phyloP scores from a whole-genome alignment of 345 rosid species.

The Rhodamnia argentea region DNA sequence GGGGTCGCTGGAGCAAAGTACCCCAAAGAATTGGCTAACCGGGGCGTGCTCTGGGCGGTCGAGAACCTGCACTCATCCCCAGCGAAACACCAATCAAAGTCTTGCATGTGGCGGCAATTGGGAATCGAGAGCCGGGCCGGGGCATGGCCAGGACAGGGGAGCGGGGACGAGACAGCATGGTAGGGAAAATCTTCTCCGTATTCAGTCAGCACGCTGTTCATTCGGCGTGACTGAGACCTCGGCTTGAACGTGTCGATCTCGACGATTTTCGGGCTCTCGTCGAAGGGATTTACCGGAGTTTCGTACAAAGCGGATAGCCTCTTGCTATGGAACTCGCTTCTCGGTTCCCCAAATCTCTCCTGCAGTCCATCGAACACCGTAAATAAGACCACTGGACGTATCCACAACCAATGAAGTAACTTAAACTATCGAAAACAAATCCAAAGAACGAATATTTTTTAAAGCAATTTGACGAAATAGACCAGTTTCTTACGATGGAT shows the following conservation, averaged over 20 bases:
- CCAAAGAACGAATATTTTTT: not conserved
- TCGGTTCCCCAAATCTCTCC: slow-evolving; percentile 34
- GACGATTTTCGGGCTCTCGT: slow-evolving; percentile 47
- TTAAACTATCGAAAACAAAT: not conserved
- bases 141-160: slow-evolving; percentile 17
- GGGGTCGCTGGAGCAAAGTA: slow-evolving; percentile 33
- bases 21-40: slow-evolving; percentile 16
- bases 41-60: slow-evolving; percentile 57
- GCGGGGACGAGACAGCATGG: slow-evolving; percentile 24
- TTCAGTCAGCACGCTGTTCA: slow-evolving; percentile 23
- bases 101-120: slow-evolving; percentile 11
- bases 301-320: slow-evolving; percentile 17
- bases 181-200: slow-evolving; percentile 30
- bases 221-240: slow-evolving; percentile 34
- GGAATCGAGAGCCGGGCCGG: slow-evolving; percentile 21
- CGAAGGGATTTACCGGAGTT: slow-evolving; percentile 10
- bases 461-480: not conserved
- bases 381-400: not conserved
- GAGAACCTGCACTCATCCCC: slow-evolving; percentile 9
- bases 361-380: not conserved
- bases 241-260: slow-evolving; percentile 52
- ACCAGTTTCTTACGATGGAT: slow-evolving; percentile 28
- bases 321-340: slow-evolving; percentile 33
- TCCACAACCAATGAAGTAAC: not conserved
- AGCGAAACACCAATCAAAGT: slow-evolving; percentile 28